phyloP scores from a whole-genome alignment of 1,284 basidiomycete genomes.

The Cryptococcus neoformans region DNA sequence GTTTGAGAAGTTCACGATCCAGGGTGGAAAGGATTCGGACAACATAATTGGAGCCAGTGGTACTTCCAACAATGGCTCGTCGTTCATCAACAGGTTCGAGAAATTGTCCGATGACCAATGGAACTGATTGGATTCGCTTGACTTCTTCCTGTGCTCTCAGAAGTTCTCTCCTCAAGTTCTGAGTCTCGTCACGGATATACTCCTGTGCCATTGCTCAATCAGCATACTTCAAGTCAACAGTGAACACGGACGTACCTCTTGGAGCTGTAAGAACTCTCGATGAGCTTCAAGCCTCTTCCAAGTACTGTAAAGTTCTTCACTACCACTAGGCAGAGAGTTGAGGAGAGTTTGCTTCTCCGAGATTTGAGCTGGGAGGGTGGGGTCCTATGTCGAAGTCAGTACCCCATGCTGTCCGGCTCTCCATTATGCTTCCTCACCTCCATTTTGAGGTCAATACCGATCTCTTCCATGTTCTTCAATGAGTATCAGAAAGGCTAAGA shows the following conservation, averaged over 20 bases:
- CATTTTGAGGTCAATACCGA: conserved; percentile 73
- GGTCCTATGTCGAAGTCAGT: conserved; percentile 60
- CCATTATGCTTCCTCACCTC: conserved; percentile 57
- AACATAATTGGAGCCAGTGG: conserved; percentile 96
- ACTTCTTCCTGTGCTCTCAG: conserved; percentile 99
- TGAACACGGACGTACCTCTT: conserved; percentile 59
- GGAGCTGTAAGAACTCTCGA: conserved; percentile 89
- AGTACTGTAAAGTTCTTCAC: conserved; percentile 91
- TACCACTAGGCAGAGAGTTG: conserved; percentile 69
- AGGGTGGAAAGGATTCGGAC: conserved; percentile 96
- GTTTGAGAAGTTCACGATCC: conserved; percentile 95
- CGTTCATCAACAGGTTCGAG: conserved; percentile 98
- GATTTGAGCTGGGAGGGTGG: conserved; percentile 80
- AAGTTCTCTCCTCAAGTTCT: conserved; percentile 95
- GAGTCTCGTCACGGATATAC: conserved; percentile 99
- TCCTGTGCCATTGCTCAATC: conserved; percentile 44
- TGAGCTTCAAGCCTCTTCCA: conserved; percentile 93
- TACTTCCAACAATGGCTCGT: conserved; percentile 96
- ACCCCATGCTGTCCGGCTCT: not conserved
- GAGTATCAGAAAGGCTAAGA: not conserved
- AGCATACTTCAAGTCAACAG: not conserved
- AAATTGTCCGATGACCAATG: conserved; percentile 99
- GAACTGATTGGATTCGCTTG: conserved; percentile 98
- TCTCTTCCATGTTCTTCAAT: conserved; percentile 51
- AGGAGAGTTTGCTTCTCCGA: conserved; percentile 82